Evolutionary conservation across 2,329 filamentous ascomycete genomes (phyloP), one percentile per base, ranked within the genome.

Genomic region (Cladorrhinum sp.): DNA sequence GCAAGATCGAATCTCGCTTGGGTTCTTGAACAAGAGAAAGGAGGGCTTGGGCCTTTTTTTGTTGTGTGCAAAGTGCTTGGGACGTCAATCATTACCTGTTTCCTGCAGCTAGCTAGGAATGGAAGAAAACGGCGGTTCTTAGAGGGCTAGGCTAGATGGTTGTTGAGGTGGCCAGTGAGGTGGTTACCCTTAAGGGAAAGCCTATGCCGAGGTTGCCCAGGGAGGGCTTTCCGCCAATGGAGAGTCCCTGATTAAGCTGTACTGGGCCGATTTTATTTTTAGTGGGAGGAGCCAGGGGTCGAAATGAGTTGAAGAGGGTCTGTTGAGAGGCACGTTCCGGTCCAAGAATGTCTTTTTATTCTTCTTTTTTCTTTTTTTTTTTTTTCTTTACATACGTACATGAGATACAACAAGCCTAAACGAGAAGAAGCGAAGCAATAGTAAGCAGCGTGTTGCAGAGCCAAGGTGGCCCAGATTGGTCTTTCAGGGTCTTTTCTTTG

Each of bases 1-100:
- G 75, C 67, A 92, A 89, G 82, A 87, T 91, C 65, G 93, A 97
- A 81, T 76, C 78, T 68, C 83, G 90, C 60, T 77, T 96, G 65
- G 81, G 76, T 20, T 70, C 67, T 22, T 66, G 59, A 59, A 55
- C 32, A n/a, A 23, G 53, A 22, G 25, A 49, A 13, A 36, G 25
- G 51, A 25, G 16, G 27, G 27, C 20, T 51, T 20, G 57, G 49
- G 32, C 22, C 45, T 12, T 29, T 45, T 23, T 27, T 48, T 50
- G 6, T 16, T 29, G n/a, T 29, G 5, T 29, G 25, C 25, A 16
- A 36, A 13, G 7, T 9, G 32, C 32, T 36, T 36, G 32, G 32
- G 32, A 13, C 9, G 10, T 36, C 4, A 36, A 32, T 54, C 24
- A n/a, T n/a, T 45, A 18, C 7, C 16, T 54, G 45, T 53, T 18